Base-by-base conservation (phyloP, 768 basidiomycete species). In the Boletellus emodensis region DNA sequence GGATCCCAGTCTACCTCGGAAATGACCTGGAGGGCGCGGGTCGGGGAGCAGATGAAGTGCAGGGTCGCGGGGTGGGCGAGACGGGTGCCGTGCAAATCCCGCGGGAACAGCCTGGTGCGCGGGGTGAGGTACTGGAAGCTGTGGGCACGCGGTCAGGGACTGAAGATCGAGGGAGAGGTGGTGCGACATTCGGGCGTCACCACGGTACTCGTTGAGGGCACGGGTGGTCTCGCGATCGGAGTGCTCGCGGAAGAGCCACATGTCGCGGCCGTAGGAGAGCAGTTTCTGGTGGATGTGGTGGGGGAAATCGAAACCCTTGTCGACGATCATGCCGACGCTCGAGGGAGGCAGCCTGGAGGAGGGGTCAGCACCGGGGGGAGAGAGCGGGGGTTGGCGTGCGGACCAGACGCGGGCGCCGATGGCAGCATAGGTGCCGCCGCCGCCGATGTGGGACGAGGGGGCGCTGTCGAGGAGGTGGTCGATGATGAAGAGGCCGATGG, bases 401-500 rank as follows among this genome's bases (percentile, higher is more conserved):
- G 51, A 87, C 87, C 90, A 94, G 63, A 94, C 81, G 41, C 93
- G 79, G 22, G 90, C 84, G 3, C 90, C 93, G 39, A 95, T 76
- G 37, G 76, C 72, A 46, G 88, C 87, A 66, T 88, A 90, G 0
- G 86, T 90, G 3, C 93, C 93, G 1, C 90, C 94, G 0, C 93
- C 93, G 22, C 93, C 93, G 56, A 94, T 92, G 83, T 93, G 51
- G 4, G 39, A 30, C 30, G 37, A 5, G 32, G 32, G 9, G 18
- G 28, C 6, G 28, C 30, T 10, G 30, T 11, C 30, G 30, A 9
- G 28, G 6, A 93, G 88, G 54, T 85, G 77, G 66, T 96, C 93
- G 59, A 94, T 79, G 60, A 96, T 94, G 72, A 94, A 94, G 81
- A 93, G 82, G 7, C 92, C 93, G 24, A 93, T 72, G n/a, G 84